Base-by-base conservation (phyloP, 2,329 filamentous ascomycete genomes). In the Ophiostoma quercus region DNA sequence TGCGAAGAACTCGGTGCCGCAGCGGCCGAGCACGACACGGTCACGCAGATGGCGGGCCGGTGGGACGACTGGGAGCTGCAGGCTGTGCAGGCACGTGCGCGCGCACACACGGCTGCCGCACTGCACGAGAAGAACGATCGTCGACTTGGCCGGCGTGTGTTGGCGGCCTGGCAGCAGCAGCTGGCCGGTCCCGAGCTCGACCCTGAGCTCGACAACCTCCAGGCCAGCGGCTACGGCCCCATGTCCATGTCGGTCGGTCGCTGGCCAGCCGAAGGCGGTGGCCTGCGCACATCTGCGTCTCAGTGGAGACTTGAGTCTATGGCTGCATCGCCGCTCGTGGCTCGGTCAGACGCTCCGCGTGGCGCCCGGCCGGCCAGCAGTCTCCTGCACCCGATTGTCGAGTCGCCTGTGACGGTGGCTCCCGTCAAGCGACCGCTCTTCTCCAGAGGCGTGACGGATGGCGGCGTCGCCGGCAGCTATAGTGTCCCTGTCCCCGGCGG, bases 11-110 rank as follows among this genome's bases (percentile, higher is more conserved):
- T 68, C 12, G 71, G 37, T 16, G 69, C 70, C 0, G 72, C 72
- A 2, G 73, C 74, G 5, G 71, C 67, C 22, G 71, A 70, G 39
- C 73, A 72, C 68, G 72, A 71, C 37, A 65, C 66, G 3, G 70
- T 71, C 19, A 34, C 60, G 0, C 66, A 39, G 2, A 67, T 73
- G 54, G 57, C 62, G 1, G 69, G 65, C n/a, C 60, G 68, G 34
- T 73, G 72, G 68, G 71, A 71, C 65, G 71, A 70, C 68, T 75
- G 74, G 74, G 74, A 75, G 67, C 72, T 75, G 65, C 71, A 74
- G 68, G 71, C 73, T 34, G 72, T 75, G n/a, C 74, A 74, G 72
- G 69, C 71, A 1, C 69, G 71, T 25, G 74, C 72, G 1, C 66
- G 69, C 0, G 32, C 67, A 22, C 72, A 74, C 71, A 74, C 74